A percentile compares a stretch with the other conserved stretches of the same genome.
These are phyloP conservation scores for Globisporangium cederbergense DNA, from an alignment of 352 stramenopile genomes.

Conservation along the genomic window DNA sequence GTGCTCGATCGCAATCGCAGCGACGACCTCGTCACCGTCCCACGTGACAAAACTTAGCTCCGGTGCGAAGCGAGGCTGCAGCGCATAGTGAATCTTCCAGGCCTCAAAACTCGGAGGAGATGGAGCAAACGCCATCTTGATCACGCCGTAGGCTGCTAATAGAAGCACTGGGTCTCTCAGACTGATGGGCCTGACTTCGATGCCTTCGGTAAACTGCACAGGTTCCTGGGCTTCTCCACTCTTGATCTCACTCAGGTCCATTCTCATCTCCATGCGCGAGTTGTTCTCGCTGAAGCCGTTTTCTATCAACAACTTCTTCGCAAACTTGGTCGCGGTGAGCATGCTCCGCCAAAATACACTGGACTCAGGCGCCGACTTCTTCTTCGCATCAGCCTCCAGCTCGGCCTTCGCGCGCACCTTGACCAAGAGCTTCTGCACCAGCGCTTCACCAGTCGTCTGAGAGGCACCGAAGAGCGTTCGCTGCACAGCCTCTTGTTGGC, in stretches of 20 bases:
- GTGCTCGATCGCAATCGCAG: constrained; percentile 4
- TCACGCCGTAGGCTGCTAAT: background rate
- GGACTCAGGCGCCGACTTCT: background rate
- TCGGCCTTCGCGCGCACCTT: background rate
- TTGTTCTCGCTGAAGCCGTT: background rate
- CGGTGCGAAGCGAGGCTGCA: background rate
- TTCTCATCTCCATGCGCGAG: constrained; percentile 6
- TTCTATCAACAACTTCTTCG: background rate
- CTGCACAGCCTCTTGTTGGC: background rate
- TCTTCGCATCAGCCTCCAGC: background rate
- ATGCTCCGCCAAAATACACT: background rate
- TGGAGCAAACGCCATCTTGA: background rate
- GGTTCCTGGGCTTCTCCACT: background rate
- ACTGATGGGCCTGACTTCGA: background rate
- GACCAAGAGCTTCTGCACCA: background rate
- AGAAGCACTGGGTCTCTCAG: background rate
- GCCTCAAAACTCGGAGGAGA: background rate
- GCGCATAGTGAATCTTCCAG: background rate
- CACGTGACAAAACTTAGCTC: constrained; percentile 10
- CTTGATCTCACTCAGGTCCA: background rate
- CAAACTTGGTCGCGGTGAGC: background rate
- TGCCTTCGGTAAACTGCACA: background rate
- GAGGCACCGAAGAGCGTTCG: background rate
- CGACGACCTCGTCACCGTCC: background rate
- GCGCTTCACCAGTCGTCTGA: background rate